phyloP scores from a whole-genome alignment of 768 basidiomycete genomes.

The Sarcodon sp. region DNA sequence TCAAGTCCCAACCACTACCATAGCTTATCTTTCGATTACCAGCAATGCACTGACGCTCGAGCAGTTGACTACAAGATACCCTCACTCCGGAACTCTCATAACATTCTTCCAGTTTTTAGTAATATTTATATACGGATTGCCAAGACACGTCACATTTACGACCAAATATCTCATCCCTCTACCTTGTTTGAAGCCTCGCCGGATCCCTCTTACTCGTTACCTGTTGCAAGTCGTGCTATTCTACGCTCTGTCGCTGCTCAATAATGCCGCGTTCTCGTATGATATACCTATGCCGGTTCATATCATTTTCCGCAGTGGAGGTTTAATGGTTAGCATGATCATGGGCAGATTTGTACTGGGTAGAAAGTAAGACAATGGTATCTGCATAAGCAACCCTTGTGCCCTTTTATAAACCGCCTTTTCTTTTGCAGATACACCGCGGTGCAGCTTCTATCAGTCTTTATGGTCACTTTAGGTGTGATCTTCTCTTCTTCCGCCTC shows the following conservation, averaged over 20 bases:
- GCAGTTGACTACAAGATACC: slow-evolving; percentile 53
- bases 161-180: not conserved
- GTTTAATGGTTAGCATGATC: slow-evolving; percentile 72
- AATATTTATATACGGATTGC: slow-evolving; percentile 65
- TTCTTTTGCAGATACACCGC: slow-evolving; percentile 40
- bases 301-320: slow-evolving; percentile 88
- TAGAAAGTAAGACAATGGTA: slow-evolving; percentile 35
- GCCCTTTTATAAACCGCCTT: slow-evolving; percentile 1
- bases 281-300: slow-evolving; percentile 85
- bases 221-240: slow-evolving; percentile 74
- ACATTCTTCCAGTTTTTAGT: slow-evolving; percentile 80
- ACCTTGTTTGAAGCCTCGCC: slow-evolving; percentile 45
- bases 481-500: slow-evolving; percentile 66
- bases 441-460: slow-evolving; percentile 58
- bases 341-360: slow-evolving; percentile 58
- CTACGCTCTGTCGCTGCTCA: slow-evolving; percentile 66
- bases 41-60: slow-evolving; percentile 77
- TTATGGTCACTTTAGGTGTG: slow-evolving; percentile 75
- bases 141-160: slow-evolving; percentile 34
- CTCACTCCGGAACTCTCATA: slow-evolving; percentile 67
- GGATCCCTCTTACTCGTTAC: slow-evolving; percentile 64
- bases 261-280: slow-evolving; percentile 86
- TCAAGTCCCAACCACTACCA: slow-evolving; percentile 8
- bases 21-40: not conserved
- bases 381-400: slow-evolving; percentile 4